Evolutionary conservation across 345 rosid genomes (phyloP).

Genomic region (Lagerstroemia speciosa): DNA sequence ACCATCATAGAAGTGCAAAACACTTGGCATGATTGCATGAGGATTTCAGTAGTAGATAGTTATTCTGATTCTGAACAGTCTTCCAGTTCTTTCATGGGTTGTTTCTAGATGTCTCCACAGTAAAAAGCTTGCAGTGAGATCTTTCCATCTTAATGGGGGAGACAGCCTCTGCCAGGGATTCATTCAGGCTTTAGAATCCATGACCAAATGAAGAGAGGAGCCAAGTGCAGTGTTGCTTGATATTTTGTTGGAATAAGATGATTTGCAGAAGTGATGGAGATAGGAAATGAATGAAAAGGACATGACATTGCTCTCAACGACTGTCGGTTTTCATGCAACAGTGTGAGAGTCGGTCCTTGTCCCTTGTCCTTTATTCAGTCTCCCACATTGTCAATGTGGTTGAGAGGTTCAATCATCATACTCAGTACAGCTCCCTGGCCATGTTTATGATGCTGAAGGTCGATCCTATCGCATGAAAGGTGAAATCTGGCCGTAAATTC

Average conservation of each 20-base stretch:
- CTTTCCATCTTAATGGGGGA: neutral
- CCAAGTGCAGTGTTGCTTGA: too few species aligned
- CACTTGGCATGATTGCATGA: too few species aligned
- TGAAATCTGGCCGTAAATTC: too few species aligned
- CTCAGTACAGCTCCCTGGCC: neutral
- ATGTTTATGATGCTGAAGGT: too few species aligned
- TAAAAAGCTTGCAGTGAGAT: neutral
- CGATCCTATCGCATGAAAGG: too few species aligned
- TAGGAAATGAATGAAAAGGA: conserved; percentile 11
- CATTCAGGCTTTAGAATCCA: too few species aligned
- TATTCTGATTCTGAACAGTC: neutral
- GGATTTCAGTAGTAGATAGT: neutral
- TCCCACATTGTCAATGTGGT: neutral
- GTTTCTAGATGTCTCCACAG: neutral
- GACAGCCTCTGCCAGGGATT: neutral
- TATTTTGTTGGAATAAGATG: too few species aligned
- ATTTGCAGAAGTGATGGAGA: neutral
- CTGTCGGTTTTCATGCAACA: conserved; percentile 10
- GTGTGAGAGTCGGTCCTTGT: neutral
- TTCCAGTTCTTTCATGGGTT: neutral
- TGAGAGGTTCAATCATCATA: neutral
- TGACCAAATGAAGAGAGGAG: too few species aligned
- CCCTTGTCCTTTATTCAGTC: neutral
- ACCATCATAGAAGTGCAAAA: too few species aligned
- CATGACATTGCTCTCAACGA: conserved; percentile 9